Evolutionary conservation across 2,329 filamentous ascomycete species (phyloP).

Genomic region (Acephala macrosclerotiorum): DNA sequence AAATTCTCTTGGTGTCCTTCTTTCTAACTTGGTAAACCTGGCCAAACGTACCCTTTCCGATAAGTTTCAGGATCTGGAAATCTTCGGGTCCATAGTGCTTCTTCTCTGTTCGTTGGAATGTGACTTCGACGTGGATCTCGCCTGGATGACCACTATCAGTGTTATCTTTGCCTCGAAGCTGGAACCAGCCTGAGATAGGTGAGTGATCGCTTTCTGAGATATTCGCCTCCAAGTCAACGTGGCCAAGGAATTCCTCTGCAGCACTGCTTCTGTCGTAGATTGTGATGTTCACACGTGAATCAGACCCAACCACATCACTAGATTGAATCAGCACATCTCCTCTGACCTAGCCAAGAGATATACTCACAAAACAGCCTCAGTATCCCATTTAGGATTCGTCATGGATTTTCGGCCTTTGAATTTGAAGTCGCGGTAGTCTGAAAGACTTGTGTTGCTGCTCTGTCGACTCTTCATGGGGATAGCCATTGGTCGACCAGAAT

Average conservation of each 20-base stretch:
- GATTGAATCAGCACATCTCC: constrained; percentile 26
- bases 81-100: constrained; percentile 94
- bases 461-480: constrained; percentile 98
- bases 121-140: constrained; percentile 86
- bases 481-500: constrained; percentile 82
- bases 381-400: constrained; percentile 93
- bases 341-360: not conserved
- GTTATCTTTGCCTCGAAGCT: constrained; percentile 77
- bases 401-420: constrained; percentile 66
- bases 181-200: constrained; percentile 84
- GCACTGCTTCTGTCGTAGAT: constrained; percentile 85
- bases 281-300: constrained; percentile 90
- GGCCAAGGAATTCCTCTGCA: constrained; percentile 90
- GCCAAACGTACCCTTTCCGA: constrained; percentile 97
- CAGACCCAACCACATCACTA: constrained; percentile 91
- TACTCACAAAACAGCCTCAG: constrained; percentile 91
- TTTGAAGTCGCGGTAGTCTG: constrained; percentile 65
- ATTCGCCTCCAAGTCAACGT: constrained; percentile 81
- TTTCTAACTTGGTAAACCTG: constrained; percentile 99
- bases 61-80: constrained; percentile 94
- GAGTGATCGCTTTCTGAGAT: constrained; percentile 70
- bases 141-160: constrained; percentile 79
- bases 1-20: constrained; percentile 94
- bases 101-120: constrained; percentile 86
- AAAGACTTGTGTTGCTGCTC: constrained; percentile 90